Conservation (phyloP, 805 yeast genomes). For the Yamadazyma tumulicola region DNA sequence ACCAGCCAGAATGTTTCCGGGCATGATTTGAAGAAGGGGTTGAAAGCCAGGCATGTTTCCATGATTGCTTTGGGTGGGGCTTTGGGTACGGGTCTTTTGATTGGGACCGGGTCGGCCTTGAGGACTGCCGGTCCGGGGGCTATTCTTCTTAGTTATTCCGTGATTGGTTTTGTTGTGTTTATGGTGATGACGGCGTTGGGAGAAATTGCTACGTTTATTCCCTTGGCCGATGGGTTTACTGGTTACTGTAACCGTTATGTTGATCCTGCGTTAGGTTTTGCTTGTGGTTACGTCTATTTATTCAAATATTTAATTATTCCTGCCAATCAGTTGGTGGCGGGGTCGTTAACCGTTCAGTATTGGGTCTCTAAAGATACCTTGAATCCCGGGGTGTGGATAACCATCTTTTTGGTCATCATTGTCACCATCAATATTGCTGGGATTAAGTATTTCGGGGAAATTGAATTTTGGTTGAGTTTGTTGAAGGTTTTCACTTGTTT, state of each 20-base stretch:
- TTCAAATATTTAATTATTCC: slow-evolving; percentile 52
- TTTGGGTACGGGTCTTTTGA: slow-evolving; percentile 39
- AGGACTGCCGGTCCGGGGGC: slow-evolving; percentile 69
- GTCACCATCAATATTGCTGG: slow-evolving; percentile 43
- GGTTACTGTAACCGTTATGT: slow-evolving; percentile 63
- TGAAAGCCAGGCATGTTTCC: slow-evolving; percentile 58
- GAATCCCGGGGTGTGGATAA: slow-evolving; percentile 58
- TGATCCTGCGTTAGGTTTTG: slow-evolving; percentile 65
- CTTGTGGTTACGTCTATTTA: slow-evolving; percentile 63
- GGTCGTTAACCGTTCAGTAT: slow-evolving; percentile 49
- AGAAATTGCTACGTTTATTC: slow-evolving; percentile 65
- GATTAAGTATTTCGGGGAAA: slow-evolving; percentile 51
- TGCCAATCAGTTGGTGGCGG: slow-evolving; percentile 66
- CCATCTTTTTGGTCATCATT: slow-evolving; percentile 44
- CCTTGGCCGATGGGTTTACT: slow-evolving; percentile 63
- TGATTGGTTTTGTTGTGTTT: slow-evolving; percentile 69
- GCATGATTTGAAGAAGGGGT: slow-evolving; percentile 40
- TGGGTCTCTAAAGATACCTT: slow-evolving; percentile 47
- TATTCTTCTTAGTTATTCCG: slow-evolving; percentile 59
- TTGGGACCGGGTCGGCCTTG: slow-evolving; percentile 72
- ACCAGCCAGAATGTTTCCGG: slow-evolving; percentile 33
- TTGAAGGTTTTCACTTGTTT: slow-evolving; percentile 63
- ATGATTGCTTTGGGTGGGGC: slow-evolving; percentile 86
- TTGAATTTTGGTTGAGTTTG: slow-evolving; percentile 61
- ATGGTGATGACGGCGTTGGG: slow-evolving; percentile 68